phyloP scores from a whole-genome alignment of 2,329 filamentous ascomycete genomes.

The Trichoderma atroviride region DNA sequence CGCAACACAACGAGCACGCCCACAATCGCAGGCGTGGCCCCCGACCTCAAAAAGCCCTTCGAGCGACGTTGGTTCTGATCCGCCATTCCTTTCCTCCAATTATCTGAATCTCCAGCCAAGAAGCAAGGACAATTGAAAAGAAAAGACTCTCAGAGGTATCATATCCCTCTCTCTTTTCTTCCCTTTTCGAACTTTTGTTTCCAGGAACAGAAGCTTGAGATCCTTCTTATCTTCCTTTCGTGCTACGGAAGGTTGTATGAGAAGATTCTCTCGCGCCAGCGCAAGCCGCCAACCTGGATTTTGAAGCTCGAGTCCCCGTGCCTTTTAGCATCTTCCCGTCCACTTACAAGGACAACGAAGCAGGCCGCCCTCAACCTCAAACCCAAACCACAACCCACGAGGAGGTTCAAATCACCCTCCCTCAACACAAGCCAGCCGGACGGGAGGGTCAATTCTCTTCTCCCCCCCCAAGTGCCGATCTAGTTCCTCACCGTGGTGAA shows the following conservation, averaged over 20 bases:
- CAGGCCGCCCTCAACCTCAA: conserved; percentile 47
- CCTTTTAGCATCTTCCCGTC: conserved; percentile 99
- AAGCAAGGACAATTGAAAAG: conserved; percentile 38
- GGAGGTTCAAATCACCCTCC: conserved; percentile 83
- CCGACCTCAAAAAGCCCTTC: conserved; percentile 46
- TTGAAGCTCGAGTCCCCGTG: conserved; percentile 98
- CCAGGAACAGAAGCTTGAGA: conserved; percentile 65
- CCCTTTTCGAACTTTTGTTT: conserved; percentile 55
- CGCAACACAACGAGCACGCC: conserved; percentile 29
- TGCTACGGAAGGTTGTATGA: conserved; percentile 60
- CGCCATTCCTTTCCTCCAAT: conserved; percentile 41
- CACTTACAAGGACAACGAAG: conserved; percentile 73
- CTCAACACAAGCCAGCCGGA: conserved; percentile 78
- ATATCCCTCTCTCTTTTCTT: conserved; percentile 40
- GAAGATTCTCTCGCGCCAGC: conserved; percentile 66
- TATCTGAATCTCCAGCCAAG: conserved; percentile 42
- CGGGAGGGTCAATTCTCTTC: conserved; percentile 94
- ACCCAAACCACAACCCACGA: conserved; percentile 69
- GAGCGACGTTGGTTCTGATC: conserved; percentile 38
- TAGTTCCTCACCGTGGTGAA: conserved; percentile 64
- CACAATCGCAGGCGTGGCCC: conserved; percentile 37
- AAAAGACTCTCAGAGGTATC: conserved; percentile 43
- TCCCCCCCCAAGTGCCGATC: conserved; percentile 56
- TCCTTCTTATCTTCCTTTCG: conserved; percentile 72
- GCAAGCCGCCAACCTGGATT: conserved; percentile 98